These are phyloP conservation scores for Abortiporus biennis DNA, from an alignment of 1,284 basidiomycete species.

Conservation along the genomic window DNA sequence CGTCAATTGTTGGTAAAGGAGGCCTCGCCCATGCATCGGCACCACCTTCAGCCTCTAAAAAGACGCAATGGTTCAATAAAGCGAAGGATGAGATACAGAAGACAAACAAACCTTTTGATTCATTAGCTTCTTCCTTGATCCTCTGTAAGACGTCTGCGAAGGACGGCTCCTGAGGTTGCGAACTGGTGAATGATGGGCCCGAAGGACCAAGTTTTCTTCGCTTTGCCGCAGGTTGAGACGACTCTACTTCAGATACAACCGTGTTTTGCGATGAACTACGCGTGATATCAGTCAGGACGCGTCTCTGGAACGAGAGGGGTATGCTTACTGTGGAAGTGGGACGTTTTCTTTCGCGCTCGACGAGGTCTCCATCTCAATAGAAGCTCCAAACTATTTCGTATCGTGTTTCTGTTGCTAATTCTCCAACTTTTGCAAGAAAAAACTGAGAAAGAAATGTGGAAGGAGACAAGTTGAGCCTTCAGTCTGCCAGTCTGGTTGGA, in stretches of 20 bases:
- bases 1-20: conserved; percentile 46
- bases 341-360: conserved; percentile 24
- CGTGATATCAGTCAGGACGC: neutral
- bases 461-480: no score
- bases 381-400: no score
- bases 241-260: conserved; percentile 16
- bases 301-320: conserved; percentile 2
- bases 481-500: no score
- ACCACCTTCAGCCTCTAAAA: conserved; percentile 59
- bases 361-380: conserved; percentile 9
- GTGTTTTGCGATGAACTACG: conserved; percentile 14
- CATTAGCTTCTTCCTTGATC: conserved; percentile 63
- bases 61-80: neutral
- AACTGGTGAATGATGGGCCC: conserved; percentile 26
- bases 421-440: no score
- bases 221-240: conserved; percentile 45
- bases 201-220: conserved; percentile 48
- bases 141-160: conserved; percentile 77
- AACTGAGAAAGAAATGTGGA: no score
- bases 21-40: conserved; percentile 79
- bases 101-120: conserved; percentile 32
- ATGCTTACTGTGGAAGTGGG: conserved; percentile 20
- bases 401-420: no score
- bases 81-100: neutral
- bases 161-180: conserved; percentile 37